A percentile compares a stretch with the other conserved stretches of the same genome.
phyloP scores from a whole-genome alignment of 148 eudicot genomes.

The Arctostaphylos glauca region DNA sequence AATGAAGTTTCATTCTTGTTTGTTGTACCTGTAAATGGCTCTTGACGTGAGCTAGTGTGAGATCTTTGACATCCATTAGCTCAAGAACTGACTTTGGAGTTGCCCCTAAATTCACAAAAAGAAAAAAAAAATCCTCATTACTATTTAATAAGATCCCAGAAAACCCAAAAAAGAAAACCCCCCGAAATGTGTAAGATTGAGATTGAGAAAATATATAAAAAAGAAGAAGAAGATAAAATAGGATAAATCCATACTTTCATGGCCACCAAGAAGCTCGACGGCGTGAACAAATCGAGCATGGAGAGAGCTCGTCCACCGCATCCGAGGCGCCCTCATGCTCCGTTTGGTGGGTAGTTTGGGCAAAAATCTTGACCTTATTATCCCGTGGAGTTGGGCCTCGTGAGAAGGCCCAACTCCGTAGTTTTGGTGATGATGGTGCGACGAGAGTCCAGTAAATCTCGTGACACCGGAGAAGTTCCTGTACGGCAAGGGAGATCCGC shows the following conservation, averaged over 20 bases:
- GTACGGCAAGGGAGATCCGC: conserved; percentile 17
- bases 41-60: conserved; percentile 18
- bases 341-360: conserved; percentile 67
- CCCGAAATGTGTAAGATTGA: too few species aligned
- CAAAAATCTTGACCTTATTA: conserved; percentile 46
- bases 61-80: conserved; percentile 21
- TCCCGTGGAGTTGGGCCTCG: conserved; percentile 14
- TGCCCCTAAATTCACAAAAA: conserved; percentile 4
- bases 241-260: conserved; percentile 44
- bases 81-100: conserved; percentile 20
- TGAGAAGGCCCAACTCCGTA: conserved; percentile 24
- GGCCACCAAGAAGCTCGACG: conserved; percentile 71
- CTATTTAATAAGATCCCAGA: too few species aligned
- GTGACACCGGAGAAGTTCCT: conserved; percentile 11
- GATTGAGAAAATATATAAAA: background rate
- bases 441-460: conserved; percentile 16
- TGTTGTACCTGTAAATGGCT: conserved; percentile 19
- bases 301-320: conserved; percentile 70
- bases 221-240: background rate
- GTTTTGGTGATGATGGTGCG: conserved; percentile 17
- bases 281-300: conserved; percentile 74
- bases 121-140: background rate
- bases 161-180: background rate
- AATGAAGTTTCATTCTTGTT: background rate
- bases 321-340: conserved; percentile 62